Conservation (phyloP, 2,329 filamentous ascomycete genomes). For the Diaporthe sp. region DNA sequence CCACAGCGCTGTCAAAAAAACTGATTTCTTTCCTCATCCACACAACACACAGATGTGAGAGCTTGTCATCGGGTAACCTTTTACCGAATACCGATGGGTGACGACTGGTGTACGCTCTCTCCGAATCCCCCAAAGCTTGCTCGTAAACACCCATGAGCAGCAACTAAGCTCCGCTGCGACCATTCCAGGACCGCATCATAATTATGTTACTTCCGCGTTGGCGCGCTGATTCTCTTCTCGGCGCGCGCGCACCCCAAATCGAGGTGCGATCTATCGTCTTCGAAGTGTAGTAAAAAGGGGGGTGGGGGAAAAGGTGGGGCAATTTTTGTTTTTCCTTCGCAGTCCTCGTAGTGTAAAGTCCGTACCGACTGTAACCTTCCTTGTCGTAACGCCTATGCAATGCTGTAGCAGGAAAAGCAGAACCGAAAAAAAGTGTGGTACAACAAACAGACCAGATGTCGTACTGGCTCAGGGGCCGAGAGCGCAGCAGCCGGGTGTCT, state of each 20-base stretch:
- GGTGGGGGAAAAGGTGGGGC: slow-evolving; percentile 26
- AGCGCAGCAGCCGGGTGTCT: slow-evolving; percentile 30
- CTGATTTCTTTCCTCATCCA: slow-evolving; percentile 15
- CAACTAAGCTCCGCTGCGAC: slow-evolving; percentile 28
- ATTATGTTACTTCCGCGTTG: slow-evolving; percentile 31
- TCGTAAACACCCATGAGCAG: slow-evolving; percentile 8
- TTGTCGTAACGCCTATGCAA: slow-evolving; percentile 62
- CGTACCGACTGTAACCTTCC: slow-evolving; percentile 35
- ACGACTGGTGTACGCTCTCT: slow-evolving; percentile 30
- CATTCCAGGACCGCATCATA: slow-evolving; percentile 34
- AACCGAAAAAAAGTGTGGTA: slow-evolving; percentile 34
- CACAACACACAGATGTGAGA: slow-evolving; percentile 28
- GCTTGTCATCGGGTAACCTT: slow-evolving; percentile 34
- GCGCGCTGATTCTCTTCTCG: slow-evolving; percentile 26
- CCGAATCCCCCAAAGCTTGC: slow-evolving; percentile 3
- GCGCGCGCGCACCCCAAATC: slow-evolving; percentile 40
- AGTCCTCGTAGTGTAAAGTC: slow-evolving; percentile 31
- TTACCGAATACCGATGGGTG: slow-evolving; percentile 35
- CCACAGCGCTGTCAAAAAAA: slow-evolving; percentile 19
- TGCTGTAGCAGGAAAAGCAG: slow-evolving; percentile 36
- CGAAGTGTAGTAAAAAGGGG: slow-evolving; percentile 26
- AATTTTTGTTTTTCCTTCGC: slow-evolving; percentile 45
- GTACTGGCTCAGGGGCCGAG: slow-evolving; percentile 22
- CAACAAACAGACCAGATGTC: slow-evolving; percentile 38
- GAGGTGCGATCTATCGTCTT: slow-evolving; percentile 37